These are phyloP conservation scores for Acanthamoeba rhysodes DNA, from an alignment of 208 protist species.

Conservation along the genomic window DNA sequence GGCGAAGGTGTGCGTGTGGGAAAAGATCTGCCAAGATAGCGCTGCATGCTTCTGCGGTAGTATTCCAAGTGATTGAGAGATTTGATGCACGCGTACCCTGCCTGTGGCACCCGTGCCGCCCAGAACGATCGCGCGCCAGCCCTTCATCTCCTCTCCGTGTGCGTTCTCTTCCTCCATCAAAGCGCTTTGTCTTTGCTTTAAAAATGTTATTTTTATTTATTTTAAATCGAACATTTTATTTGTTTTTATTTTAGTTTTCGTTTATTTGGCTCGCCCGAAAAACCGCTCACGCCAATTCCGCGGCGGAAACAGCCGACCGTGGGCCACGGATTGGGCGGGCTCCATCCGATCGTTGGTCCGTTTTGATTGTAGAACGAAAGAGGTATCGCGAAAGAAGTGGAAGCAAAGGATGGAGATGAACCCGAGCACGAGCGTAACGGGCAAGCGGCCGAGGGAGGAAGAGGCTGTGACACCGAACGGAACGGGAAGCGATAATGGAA, in stretches of 20 bases:
- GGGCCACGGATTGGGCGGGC: too few relatives aligned
- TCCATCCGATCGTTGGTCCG: too few relatives aligned
- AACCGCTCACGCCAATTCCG: too few relatives aligned
- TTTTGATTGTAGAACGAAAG: too few relatives aligned
- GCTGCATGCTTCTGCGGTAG: too few relatives aligned
- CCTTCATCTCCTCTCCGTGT: neutral
- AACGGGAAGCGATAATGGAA: neutral
- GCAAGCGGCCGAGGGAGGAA: slow-evolving; percentile 29
- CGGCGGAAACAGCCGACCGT: too few relatives aligned
- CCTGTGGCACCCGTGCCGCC: slow-evolving; percentile 80
- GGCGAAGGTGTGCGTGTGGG: neutral
- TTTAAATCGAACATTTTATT: too few relatives aligned
- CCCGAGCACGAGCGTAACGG: neutral
- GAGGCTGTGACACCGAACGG: neutral
- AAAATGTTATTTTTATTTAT: too few relatives aligned
- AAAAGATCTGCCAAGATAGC: neutral
- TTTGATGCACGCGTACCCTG: slow-evolving; percentile 37
- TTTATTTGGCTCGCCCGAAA: too few relatives aligned
- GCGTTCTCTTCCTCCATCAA: neutral
- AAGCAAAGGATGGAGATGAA: neutral
- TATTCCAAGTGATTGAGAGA: neutral
- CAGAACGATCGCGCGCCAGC: slow-evolving; percentile 53
- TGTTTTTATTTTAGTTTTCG: too few relatives aligned
- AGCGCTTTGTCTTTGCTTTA: too few relatives aligned
- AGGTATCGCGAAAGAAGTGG: too few relatives aligned